A percentile compares a stretch with the other conserved stretches of the same genome.
Evolutionary conservation across 1,139 yeast genomes (phyloP).

Genomic region (Lodderomyces beijingensis): DNA sequence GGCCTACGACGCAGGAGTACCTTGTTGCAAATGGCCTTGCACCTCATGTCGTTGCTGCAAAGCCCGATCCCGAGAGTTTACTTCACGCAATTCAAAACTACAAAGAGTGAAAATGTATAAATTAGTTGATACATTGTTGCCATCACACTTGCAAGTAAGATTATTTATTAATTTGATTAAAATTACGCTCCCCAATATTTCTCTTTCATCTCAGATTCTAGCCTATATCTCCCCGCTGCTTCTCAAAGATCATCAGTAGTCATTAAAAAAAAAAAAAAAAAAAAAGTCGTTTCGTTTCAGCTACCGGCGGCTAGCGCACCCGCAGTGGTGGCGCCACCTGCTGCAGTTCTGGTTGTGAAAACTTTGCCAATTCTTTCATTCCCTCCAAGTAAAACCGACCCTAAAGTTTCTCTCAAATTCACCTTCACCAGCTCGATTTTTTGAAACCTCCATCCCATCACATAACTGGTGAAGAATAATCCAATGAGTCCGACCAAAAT

Average conservation of each 20-base stretch:
- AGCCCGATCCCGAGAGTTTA: slow-evolving; percentile 71
- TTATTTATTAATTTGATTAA: too few relatives aligned
- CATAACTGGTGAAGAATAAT: slow-evolving; percentile 45
- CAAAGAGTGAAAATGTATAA: too few relatives aligned
- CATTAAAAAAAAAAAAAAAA: too few relatives aligned
- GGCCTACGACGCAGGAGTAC: slow-evolving; percentile 84
- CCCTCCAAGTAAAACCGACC: slow-evolving; percentile 57
- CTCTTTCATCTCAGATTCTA: too few relatives aligned
- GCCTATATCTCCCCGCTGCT: too few relatives aligned
- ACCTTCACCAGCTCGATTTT: slow-evolving; percentile 41
- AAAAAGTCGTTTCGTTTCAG: too few relatives aligned
- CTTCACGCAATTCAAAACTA: too few relatives aligned
- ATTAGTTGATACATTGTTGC: too few relatives aligned
- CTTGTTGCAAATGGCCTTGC: slow-evolving; percentile 44
- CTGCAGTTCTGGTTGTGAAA: slow-evolving; percentile 20
- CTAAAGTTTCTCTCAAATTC: slow-evolving; percentile 48
- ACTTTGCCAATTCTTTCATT: slow-evolving; percentile 63
- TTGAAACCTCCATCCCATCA: slow-evolving; percentile 47
- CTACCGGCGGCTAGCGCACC: background rate
- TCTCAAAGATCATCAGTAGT: too few relatives aligned
- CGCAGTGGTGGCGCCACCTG: slow-evolving; percentile 1
- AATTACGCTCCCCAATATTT: too few relatives aligned
- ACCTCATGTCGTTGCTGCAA: slow-evolving; percentile 63
- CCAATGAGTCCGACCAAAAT: slow-evolving; percentile 51
- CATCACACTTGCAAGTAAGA: too few relatives aligned